phyloP scores from a whole-genome alignment of 805 yeast species.

The Metschnikowia dekortorum region DNA sequence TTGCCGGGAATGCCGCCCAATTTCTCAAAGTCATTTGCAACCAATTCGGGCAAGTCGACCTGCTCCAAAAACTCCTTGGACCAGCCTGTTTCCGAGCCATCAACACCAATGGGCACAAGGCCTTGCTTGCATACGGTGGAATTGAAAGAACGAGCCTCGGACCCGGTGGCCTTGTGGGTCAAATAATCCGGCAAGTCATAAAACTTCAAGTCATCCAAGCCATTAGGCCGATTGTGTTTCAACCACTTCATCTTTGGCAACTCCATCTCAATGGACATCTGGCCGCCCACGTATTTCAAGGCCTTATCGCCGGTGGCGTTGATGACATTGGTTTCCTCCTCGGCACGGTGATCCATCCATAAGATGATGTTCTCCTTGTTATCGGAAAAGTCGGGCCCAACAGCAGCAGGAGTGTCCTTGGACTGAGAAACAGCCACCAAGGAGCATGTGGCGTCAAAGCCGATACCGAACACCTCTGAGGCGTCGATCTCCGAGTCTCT shows the following conservation, averaged over 20 bases:
- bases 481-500: slow-evolving; percentile 73
- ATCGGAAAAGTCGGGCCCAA: slow-evolving; percentile 84
- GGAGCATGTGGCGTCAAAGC: slow-evolving; percentile 97
- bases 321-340: slow-evolving; percentile 70
- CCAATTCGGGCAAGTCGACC: slow-evolving; percentile 73
- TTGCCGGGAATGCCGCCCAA: slow-evolving; percentile 80
- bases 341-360: slow-evolving; percentile 99
- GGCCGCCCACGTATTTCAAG: slow-evolving; percentile 91
- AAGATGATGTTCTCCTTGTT: slow-evolving; percentile 75
- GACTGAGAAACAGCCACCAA: slow-evolving; percentile 71
- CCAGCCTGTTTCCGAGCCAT: slow-evolving; percentile 86
- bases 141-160: slow-evolving; percentile 82
- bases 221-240: slow-evolving; percentile 71
- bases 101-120: slow-evolving; percentile 87
- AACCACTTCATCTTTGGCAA: slow-evolving; percentile 96
- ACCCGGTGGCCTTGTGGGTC: slow-evolving; percentile 86
- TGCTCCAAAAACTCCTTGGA: slow-evolving; percentile 65
- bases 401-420: slow-evolving; percentile 70
- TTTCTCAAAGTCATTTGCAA: slow-evolving; percentile 67
- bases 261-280: slow-evolving; percentile 98
- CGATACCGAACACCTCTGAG: slow-evolving; percentile 71
- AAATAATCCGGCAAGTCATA: slow-evolving; percentile 90
- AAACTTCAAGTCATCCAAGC: slow-evolving; percentile 63
- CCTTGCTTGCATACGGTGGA: slow-evolving; percentile 96
- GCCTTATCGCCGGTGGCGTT: slow-evolving; percentile 76